Base-by-base conservation (phyloP, 345 rosid species). In the Citrus glauca region DNA sequence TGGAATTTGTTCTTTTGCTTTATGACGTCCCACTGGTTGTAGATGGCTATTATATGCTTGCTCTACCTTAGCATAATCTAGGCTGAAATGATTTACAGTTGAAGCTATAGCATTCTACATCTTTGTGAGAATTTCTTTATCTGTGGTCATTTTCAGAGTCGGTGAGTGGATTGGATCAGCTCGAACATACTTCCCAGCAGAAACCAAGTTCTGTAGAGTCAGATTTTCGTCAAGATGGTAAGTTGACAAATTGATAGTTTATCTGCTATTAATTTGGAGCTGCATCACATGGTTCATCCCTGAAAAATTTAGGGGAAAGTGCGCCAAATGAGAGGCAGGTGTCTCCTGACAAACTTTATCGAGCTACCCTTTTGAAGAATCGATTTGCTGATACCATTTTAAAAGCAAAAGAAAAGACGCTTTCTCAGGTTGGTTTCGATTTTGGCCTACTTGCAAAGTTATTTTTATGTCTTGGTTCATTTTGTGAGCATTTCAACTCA, bases 371-470 rank as follows among this genome's bases (percentile, higher is more conserved):
- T 45, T 77, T 96, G 83, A 92, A 89, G 86, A 91, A 83, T 56
- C 91, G 96, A 61, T 96, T 94, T 84, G 99, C 98, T 33, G 99
- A 96, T 84, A 96, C 93, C 73, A 96, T 96, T 78, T 84, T 94
- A 66, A 96, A 91, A 86, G 98, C 99, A 72, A 91, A 92, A 45
- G 98, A 92, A 72, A 96, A 94, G 84, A 85, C 97, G 14, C 93
- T 94, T 66, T 84, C 86, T 50, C 94, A 95, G 97, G 99, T 95
- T 78, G 61, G 86, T 75, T 53, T 57, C 1, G 1, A 35, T 25
- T 64, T 80, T 64, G 50, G 60, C 50, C 27, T 72, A 13, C 80
- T 74, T 59, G 33, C 17, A 32, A 25, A 71, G 2, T 56, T 68
- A 19, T 14, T 22, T 32, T 5, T 30, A 19, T 25, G 7, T 14